Conservation (phyloP, 371 early-diverging fungal species). For the Mortierella sp. region DNA sequence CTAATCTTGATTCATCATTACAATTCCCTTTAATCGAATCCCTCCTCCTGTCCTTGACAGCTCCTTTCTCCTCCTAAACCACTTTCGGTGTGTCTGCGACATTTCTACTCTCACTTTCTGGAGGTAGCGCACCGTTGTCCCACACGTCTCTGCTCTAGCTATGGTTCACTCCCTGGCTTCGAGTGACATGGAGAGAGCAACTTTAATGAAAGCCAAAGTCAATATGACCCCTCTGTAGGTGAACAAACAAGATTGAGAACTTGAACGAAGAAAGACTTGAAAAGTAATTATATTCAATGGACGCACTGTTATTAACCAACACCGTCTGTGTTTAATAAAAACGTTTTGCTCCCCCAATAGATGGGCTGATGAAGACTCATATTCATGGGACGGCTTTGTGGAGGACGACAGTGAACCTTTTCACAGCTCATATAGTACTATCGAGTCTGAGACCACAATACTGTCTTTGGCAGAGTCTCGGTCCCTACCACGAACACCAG, state of each 20-base stretch:
- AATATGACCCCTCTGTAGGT: constrained; percentile 43
- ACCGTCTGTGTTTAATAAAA: background rate
- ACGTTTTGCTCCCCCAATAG: constrained; percentile 3
- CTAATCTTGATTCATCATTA: background rate
- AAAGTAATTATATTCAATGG: background rate
- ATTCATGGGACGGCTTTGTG: background rate
- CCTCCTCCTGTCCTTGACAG: background rate
- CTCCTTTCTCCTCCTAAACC: no score
- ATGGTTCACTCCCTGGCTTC: constrained; percentile 17
- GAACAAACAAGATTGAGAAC: background rate
- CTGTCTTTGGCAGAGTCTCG: background rate
- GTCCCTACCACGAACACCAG: background rate
- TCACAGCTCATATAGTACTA: background rate
- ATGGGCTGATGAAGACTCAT: constrained; percentile 26
- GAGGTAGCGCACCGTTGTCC: background rate
- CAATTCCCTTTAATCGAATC: background rate
- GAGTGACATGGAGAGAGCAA: constrained; percentile 41
- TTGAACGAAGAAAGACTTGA: background rate
- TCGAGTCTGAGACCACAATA: background rate
- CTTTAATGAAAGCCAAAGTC: constrained; percentile 43
- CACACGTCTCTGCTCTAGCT: background rate
- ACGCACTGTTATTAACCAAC: background rate
- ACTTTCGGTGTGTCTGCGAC: no score
- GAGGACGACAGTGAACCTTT: background rate
- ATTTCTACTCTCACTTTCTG: no score